These are phyloP conservation scores for Erigeron canadensis DNA, from an alignment of 129 eudicot species.

Conservation along the genomic window DNA sequence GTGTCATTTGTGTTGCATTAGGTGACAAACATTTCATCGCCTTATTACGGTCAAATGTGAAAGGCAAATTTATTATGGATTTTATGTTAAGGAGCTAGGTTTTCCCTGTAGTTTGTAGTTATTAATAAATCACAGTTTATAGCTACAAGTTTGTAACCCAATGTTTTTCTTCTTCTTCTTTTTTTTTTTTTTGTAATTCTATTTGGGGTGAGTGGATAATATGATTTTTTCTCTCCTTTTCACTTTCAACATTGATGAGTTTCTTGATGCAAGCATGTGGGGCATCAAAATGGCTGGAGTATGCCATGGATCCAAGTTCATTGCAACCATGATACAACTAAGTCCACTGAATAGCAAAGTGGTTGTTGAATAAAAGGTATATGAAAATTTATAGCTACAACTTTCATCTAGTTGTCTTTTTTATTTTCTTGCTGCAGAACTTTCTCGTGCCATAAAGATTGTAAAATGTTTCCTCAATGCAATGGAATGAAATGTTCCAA, in stretches of 20 bases:
- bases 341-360: slow-evolving; percentile 7
- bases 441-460: neutral
- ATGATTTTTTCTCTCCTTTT: neutral
- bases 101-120: slow-evolving; percentile 4
- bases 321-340: neutral
- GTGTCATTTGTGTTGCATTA: neutral
- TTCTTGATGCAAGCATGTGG: neutral
- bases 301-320: neutral
- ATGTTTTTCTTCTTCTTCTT: too few species aligned
- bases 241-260: neutral
- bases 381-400: neutral
- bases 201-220: neutral
- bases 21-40: neutral
- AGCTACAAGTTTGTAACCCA: neutral
- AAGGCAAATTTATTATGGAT: neutral
- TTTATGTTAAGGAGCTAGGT: neutral
- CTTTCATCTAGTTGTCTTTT: neutral
- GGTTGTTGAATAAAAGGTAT: slow-evolving; percentile 13
- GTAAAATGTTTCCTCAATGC: too few species aligned
- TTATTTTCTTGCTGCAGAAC: too few species aligned
- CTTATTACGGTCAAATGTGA: neutral
- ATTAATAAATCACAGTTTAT: neutral
- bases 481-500: neutral
- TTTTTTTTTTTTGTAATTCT: neutral
- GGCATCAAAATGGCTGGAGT: neutral